These are phyloP conservation scores for Asterochloris erici DNA, from an alignment of 139 green algal species.

Conservation along the genomic window DNA sequence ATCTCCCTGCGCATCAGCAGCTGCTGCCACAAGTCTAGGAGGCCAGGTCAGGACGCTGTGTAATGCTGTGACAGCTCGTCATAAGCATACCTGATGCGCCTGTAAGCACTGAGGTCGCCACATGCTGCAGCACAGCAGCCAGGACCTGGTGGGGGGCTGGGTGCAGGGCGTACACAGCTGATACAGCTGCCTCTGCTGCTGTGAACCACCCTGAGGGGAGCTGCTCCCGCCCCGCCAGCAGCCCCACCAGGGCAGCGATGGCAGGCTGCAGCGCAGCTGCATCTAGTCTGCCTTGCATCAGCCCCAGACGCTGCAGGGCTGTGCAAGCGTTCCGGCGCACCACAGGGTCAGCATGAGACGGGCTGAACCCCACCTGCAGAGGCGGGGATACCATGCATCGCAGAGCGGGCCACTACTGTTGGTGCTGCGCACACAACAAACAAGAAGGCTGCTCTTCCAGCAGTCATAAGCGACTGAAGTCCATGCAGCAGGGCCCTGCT, in stretches of 20 bases:
- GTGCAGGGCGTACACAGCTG: conserved; percentile 79
- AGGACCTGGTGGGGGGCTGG: conserved; percentile 58
- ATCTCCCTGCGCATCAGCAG: no score
- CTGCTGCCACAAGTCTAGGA: no score
- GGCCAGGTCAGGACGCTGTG: no score
- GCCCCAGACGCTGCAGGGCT: conserved; percentile 31
- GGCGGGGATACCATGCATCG: no score
- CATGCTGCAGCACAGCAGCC: conserved; percentile 39
- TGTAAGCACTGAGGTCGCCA: background rate
- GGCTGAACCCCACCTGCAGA: conserved; percentile 33
- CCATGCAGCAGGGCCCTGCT: no score
- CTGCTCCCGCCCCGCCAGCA: conserved; percentile 44
- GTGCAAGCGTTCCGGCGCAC: conserved; percentile 53
- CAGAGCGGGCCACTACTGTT: no score
- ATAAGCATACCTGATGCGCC: no score
- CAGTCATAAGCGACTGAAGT: no score
- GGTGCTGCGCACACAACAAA: no score
- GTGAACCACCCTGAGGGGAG: conserved; percentile 61
- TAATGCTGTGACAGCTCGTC: no score
- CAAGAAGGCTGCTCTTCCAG: no score
- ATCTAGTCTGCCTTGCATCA: background rate
- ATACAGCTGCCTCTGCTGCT: conserved; percentile 67
- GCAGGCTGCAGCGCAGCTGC: conserved; percentile 8
- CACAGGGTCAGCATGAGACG: conserved; percentile 42
- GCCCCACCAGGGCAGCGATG: background rate